Evolutionary conservation across 176 grass and related monocot genomes (phyloP), one percentile per base, ranked within the genome.

Genomic region (Ensete glaucum): DNA sequence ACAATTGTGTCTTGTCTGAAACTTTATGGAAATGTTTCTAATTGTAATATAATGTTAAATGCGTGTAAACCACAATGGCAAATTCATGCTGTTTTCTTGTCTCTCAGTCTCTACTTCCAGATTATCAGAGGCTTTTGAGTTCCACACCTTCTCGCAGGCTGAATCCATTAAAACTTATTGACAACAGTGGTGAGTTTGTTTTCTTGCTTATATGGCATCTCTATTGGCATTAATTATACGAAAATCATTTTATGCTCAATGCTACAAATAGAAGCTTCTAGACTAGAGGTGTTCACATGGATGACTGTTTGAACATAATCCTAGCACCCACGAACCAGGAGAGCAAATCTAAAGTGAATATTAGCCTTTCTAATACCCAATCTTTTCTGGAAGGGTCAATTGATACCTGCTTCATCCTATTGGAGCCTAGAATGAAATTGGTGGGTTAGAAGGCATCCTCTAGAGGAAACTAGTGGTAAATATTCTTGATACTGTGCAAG

Each of bases 101-200:
- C 48, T 69, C 72, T 8, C 71, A 99, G 95, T 94, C 95, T 70
- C 74, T 99, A 34, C 90, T 99, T 86, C 95, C 91, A 89, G 95
- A 99, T 91, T 99, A 99, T 69, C 95, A 99, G 84, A 99, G 91
- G 79, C 90, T 99, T 50, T 83, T 99, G 82, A 94, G 87, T 87
- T 99, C 95, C 16, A 76, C 80, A 21, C 86, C 95, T 82, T 83
- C 95, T 67, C 91, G 95, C 75, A 91, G 95, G 85, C 14, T 99
- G 85, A 99, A 99, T 83, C 91, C 95, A 70, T 99, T 88, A 83
- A 99, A 99, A 85, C 95, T 99, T 85, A 99, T 91, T 68, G 88
- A 99, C 57, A 99, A 99, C 66, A 91, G 95, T 12, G 95, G 95
- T 89, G 82, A 77, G 82, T 55, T 85, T 59, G 72, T 82, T 62